Percentiles rank a stretch among this genome's conserved stretches.
These are phyloP conservation scores for Hypoxylon trugodes DNA, from an alignment of 495 filamentous ascomycete genomes.

Conservation along the genomic window DNA sequence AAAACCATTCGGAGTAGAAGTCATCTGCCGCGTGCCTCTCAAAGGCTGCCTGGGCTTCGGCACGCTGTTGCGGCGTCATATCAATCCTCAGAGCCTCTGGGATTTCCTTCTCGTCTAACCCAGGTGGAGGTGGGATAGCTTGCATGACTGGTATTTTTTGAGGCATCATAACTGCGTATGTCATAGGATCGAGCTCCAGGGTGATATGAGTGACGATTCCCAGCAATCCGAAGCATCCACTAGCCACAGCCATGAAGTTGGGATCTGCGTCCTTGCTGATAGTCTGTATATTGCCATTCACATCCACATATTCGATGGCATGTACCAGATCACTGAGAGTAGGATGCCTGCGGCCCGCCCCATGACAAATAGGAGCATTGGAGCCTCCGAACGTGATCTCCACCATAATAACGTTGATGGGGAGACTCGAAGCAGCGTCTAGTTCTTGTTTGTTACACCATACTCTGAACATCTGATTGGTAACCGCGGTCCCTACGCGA, in stretches of 20 bases:
- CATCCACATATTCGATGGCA: slow-evolving; percentile 61
- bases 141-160: slow-evolving; percentile 53
- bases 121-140: slow-evolving; percentile 56
- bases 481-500: slow-evolving; percentile 55
- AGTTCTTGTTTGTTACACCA: slow-evolving; percentile 54
- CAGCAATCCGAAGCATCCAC: slow-evolving; percentile 61
- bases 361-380: slow-evolving; percentile 64
- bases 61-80: slow-evolving; percentile 42
- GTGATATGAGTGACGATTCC: slow-evolving; percentile 64
- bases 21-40: slow-evolving; percentile 49
- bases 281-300: slow-evolving; percentile 54
- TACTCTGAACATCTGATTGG: slow-evolving; percentile 60
- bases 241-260: slow-evolving; percentile 52
- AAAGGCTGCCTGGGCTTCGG: slow-evolving; percentile 45
- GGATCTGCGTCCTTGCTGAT: slow-evolving; percentile 51
- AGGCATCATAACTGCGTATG: slow-evolving; percentile 58
- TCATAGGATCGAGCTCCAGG: slow-evolving; percentile 60
- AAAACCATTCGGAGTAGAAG: slow-evolving; percentile 64
- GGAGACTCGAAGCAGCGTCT: slow-evolving; percentile 49
- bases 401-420: slow-evolving; percentile 61
- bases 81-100: slow-evolving; percentile 50
- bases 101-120: slow-evolving; percentile 46
- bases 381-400: slow-evolving; percentile 62
- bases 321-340: slow-evolving; percentile 59
- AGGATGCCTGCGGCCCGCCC: slow-evolving; percentile 54